Percentiles rank a stretch among this genome's conserved stretches.
Conservation (phyloP, 768 basidiomycete species). For the Lentinula edodes region DNA sequence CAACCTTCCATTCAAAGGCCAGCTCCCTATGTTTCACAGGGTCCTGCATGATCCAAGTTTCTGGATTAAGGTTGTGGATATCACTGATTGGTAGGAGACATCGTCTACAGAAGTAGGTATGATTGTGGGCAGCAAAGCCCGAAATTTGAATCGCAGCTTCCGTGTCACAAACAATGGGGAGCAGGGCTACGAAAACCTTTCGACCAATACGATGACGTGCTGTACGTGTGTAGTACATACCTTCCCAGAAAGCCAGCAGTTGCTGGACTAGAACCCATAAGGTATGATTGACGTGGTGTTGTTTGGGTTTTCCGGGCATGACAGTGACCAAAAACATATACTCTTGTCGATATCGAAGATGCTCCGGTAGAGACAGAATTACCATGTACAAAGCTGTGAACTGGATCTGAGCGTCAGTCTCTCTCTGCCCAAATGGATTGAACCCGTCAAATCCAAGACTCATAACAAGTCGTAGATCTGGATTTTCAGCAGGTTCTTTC, state of each 20-base stretch:
- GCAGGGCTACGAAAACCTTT: constrained; percentile 20
- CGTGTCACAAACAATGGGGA: constrained; percentile 31
- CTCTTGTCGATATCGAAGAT: constrained; percentile 26
- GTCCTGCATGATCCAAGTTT: constrained; percentile 10
- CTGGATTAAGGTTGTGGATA: constrained; percentile 13
- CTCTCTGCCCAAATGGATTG: constrained; percentile 8
- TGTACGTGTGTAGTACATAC: constrained; percentile 23
- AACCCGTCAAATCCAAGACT: background rate
- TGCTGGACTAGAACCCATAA: constrained; percentile 29
- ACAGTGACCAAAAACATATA: constrained; percentile 39
- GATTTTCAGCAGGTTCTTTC: background rate
- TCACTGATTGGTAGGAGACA: constrained; percentile 1
- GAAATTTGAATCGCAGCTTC: constrained; percentile 21
- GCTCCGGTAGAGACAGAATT: constrained; percentile 13
- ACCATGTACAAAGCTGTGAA: constrained; percentile 15
- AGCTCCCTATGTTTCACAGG: constrained; percentile 7
- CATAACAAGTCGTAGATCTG: constrained; percentile 5
- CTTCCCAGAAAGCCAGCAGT: constrained; percentile 26
- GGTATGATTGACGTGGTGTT: constrained; percentile 27
- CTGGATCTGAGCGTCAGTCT: constrained; percentile 5
- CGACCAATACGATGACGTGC: constrained; percentile 16
- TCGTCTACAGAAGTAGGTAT: constrained; percentile 2
- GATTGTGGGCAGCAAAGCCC: constrained; percentile 11
- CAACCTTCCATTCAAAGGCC: constrained; percentile 15
- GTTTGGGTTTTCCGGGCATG: constrained; percentile 28